Conservation (phyloP, 2,329 filamentous ascomycete species). For the Beauveria australis region DNA sequence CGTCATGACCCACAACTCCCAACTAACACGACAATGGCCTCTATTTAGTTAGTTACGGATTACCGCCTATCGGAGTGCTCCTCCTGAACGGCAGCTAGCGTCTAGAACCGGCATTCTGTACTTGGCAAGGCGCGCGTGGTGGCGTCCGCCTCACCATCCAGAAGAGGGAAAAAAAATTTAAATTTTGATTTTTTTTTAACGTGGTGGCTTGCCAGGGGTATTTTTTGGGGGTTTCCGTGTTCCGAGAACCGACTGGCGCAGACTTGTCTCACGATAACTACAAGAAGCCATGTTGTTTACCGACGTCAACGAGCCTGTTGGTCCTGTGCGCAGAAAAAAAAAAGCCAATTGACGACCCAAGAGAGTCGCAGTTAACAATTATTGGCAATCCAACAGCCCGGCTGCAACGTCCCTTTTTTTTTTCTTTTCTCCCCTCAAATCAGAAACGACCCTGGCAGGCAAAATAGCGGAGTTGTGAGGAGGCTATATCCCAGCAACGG, state of each 20-base stretch:
- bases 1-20: background rate
- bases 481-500: background rate
- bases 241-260: background rate
- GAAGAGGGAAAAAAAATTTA: background rate
- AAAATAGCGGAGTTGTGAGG: background rate
- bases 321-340: background rate
- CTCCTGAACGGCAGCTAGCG: slow-evolving; percentile 8
- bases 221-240: background rate
- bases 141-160: slow-evolving; percentile 1
- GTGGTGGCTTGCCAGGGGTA: slow-evolving; percentile 6
- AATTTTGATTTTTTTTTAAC: background rate
- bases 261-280: background rate
- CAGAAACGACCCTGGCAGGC: background rate
- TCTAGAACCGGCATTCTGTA: slow-evolving; percentile 8
- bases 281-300: background rate
- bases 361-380: background rate
- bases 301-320: background rate
- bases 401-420: no score
- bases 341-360: background rate
- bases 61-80: slow-evolving; percentile 5
- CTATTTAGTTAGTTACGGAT: no score
- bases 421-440: background rate
- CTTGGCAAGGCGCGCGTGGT: slow-evolving; percentile 6
- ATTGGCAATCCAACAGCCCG: background rate
- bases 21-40: background rate